Evolutionary conservation across 164 flowering plant genomes (phyloP).

Genomic region (Aristolochia fimbriata): DNA sequence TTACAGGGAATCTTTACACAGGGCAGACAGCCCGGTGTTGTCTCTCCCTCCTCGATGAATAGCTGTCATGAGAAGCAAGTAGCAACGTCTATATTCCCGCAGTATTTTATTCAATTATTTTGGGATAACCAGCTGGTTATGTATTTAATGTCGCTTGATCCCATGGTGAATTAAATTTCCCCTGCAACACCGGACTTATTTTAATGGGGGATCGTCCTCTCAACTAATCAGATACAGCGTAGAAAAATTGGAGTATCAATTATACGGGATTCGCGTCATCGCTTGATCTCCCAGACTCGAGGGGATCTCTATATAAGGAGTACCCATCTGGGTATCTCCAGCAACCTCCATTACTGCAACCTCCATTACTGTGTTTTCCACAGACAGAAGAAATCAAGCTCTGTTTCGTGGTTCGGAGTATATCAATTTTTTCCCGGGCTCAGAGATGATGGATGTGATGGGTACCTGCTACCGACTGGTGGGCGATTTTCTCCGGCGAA

Average conservation of each 20-base stretch:
- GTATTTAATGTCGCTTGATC: background rate
- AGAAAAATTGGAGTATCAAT: background rate
- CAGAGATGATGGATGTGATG: conserved; percentile 13
- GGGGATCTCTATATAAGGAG: conserved; percentile 5
- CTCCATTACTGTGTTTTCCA: background rate
- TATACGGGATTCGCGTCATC: background rate
- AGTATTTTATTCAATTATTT: too few relatives aligned
- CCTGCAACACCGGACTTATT: background rate
- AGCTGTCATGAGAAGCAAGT: background rate
- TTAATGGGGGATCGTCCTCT: background rate
- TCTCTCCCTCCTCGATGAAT: background rate
- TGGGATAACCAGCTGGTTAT: background rate
- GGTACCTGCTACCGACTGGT: conserved; percentile 11
- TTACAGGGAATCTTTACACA: conserved; percentile 3
- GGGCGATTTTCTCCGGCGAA: conserved; percentile 7
- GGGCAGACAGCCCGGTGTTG: conserved; percentile 6
- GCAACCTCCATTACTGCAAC: too few relatives aligned
- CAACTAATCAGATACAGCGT: too few relatives aligned
- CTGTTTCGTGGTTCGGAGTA: background rate
- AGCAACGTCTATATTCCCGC: background rate
- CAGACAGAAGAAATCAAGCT: background rate
- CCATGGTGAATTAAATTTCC: background rate
- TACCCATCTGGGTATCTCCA: too few relatives aligned
- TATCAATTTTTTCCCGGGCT: background rate
- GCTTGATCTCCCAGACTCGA: background rate